A percentile compares a stretch with the other conserved stretches of the same genome.
Evolutionary conservation across 2,329 filamentous ascomycete genomes (phyloP).

Genomic region (Hypoxylon sp.): DNA sequence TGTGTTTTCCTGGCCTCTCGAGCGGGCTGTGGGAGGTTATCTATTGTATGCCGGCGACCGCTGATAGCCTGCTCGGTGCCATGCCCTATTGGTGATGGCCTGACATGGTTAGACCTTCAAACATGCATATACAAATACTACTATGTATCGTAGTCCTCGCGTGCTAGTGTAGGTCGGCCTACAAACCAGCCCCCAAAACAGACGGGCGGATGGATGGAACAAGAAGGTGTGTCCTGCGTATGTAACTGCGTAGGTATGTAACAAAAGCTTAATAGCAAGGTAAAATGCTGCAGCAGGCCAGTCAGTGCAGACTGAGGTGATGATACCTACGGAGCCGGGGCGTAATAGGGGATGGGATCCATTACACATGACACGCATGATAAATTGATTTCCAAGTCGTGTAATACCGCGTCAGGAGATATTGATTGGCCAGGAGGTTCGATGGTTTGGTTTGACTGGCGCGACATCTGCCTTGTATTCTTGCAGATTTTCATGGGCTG

Average conservation of each 20-base stretch:
- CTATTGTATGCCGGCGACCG: slow-evolving; percentile 38
- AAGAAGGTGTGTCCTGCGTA: slow-evolving; percentile 42
- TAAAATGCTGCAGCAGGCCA: slow-evolving; percentile 24
- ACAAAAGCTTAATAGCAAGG: slow-evolving; percentile 31
- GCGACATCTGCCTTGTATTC: slow-evolving; percentile 53
- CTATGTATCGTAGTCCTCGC: slow-evolving; percentile 24
- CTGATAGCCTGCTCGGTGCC: slow-evolving; percentile 37
- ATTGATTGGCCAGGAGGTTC: slow-evolving; percentile 55
- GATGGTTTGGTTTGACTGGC: slow-evolving; percentile 50
- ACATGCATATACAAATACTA: slow-evolving; percentile 33
- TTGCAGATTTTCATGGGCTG: slow-evolving; percentile 53
- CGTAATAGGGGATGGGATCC: slow-evolving; percentile 49
- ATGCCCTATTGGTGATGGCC: slow-evolving; percentile 40
- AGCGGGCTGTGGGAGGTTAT: slow-evolving; percentile 24
- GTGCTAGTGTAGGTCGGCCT: slow-evolving; percentile 34
- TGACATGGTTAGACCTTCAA: slow-evolving; percentile 41
- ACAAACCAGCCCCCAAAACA: slow-evolving; percentile 28
- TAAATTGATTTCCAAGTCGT: slow-evolving; percentile 58
- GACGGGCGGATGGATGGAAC: slow-evolving; percentile 34
- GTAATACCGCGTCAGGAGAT: slow-evolving; percentile 56
- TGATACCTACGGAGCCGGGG: slow-evolving; percentile 38
- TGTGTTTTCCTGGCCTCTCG: slow-evolving; percentile 27
- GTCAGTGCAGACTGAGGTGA: slow-evolving; percentile 37
- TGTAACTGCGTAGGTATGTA: background rate
- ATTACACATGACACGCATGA: slow-evolving; percentile 58